Evolutionary conservation across 805 yeast genomes (phyloP), one percentile per base, ranked within the genome.

Genomic region (Saccharomycopsis javanensis): DNA sequence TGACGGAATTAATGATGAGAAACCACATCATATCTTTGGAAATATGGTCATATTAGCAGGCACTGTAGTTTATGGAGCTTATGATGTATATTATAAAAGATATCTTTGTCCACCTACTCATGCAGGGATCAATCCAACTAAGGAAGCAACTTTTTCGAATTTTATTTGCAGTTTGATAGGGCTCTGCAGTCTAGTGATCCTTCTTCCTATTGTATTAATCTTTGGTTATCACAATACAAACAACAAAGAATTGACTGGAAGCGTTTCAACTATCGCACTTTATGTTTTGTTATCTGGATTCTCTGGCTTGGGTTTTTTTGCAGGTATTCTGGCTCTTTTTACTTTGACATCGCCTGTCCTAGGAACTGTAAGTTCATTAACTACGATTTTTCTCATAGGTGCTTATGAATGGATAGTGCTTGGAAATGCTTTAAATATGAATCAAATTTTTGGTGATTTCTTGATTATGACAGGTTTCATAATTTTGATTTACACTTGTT

Each of bases 281-380:
- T 75, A 73, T 57, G 75, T 86, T 6, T 10, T 68, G 1, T 68
- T 79, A 1, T 85, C 92, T 1, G 72, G 85, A 1, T 58, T 79
- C 1, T 77, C 86, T 16, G 89, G 89, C 67, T 71, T 87, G 61
- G 63, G 79, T 1, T 88, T 86, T 67, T 83, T 88, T 37, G 83
- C 85, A 6, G 74, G 86, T 33, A 88, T 89, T 63, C 74, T 88
- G 58, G 78, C 89, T 1, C 71, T 88, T 61, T 86, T 88, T 86
- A 83, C 96, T 0, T 75, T 88, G 57, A 88, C 96, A 0, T 83
- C 87, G 3, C 96, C 96, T 0, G 96, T 89, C 1, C 72, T 89
- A 48, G 85, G 94, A 1, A 80, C 87, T 0, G 81, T 79, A 6
- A 76, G 85, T 34, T 79, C 89, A 0, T 71, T 88, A 58, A 75